phyloP scores from a whole-genome alignment of 805 yeast species.

The Candida pseudoglaebosa region DNA sequence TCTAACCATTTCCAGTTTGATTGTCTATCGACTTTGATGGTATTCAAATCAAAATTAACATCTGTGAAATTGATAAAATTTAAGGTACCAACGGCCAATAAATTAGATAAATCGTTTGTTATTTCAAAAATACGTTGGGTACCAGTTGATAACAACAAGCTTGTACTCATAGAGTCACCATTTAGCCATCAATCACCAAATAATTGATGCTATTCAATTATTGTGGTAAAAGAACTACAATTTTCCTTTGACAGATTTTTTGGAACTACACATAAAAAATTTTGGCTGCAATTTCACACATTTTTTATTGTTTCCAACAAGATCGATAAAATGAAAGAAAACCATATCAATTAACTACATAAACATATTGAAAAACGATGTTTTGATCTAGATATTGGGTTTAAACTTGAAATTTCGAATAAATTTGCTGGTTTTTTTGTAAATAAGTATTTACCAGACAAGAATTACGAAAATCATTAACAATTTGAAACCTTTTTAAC shows the following conservation, averaged over 20 bases:
- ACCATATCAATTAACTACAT: too few relatives aligned
- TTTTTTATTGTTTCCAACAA: too few relatives aligned
- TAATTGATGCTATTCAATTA: not conserved
- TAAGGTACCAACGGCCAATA: conserved; percentile 49
- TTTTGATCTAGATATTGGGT: too few relatives aligned
- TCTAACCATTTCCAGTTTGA: conserved; percentile 59
- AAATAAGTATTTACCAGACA: too few relatives aligned
- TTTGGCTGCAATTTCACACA: not conserved
- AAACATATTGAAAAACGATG: too few relatives aligned
- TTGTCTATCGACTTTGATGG: conserved; percentile 12
- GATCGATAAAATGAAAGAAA: too few relatives aligned
- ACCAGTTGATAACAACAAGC: not conserved
- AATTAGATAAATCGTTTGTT: conserved; percentile 37
- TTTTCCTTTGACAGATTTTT: too few relatives aligned
- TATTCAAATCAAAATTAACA: conserved; percentile 28
- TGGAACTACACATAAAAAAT: not conserved
- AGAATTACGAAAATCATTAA: too few relatives aligned
- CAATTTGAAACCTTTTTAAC: too few relatives aligned
- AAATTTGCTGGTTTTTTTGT: too few relatives aligned
- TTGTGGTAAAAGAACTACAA: too few relatives aligned
- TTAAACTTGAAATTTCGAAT: not conserved
- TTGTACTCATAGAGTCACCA: not conserved
- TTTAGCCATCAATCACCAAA: not conserved
- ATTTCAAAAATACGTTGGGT: conserved; percentile 29
- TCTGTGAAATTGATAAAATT: conserved; percentile 42